Base-by-base conservation (phyloP, 2,329 filamentous ascomycete genomes). In the Fusarium napiforme region DNA sequence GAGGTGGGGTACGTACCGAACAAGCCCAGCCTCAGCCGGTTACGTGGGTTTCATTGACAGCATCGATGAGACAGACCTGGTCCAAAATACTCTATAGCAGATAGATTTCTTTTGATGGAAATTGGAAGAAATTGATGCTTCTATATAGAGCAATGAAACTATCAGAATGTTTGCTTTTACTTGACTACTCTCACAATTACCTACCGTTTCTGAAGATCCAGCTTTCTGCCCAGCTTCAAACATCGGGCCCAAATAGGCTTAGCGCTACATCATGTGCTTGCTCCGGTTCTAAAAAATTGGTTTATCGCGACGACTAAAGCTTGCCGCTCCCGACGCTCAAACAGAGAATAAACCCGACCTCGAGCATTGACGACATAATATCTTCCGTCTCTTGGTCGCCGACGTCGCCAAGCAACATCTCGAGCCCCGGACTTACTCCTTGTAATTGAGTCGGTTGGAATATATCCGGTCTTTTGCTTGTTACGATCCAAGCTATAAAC, bases 211-310 rank as follows among this genome's bases (percentile, higher is more conserved):
- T 47, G 19, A 28, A 15, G 40, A 34, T 47, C 40, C 30, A 36
- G 39, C 30, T 39, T 58, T 49, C 40, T 58, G 55, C 55, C 30
- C 40, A 66, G 64, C 73, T 76, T 65, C 57, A 46, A 74, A 30
- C 42, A 32, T 55, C 39, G 10, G 23, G 57, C 71, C 73, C 11
- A 57, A 72, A 66, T 32, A 47, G 69, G 75, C 37, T 67, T 76
- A 77, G 73, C 67, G 60, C 40, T 69, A 34, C 39, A 77, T 77
- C 72, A 78, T 77, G 75, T 76, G 75, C 69, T 67, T 76, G 75
- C 69, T 68, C 63, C 67, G 69, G 61, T 39, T 52, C 76, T 76
- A 77, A 78, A 78, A 78, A 78, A 77, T 76, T 78, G 73, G 75
- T 73, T 75, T 77, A 74, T 75, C 62, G 74, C 76, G 70, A 77